These are phyloP conservation scores for Kluyveromyces nonfermentans DNA, from an alignment of 805 yeast species.

Conservation along the genomic window DNA sequence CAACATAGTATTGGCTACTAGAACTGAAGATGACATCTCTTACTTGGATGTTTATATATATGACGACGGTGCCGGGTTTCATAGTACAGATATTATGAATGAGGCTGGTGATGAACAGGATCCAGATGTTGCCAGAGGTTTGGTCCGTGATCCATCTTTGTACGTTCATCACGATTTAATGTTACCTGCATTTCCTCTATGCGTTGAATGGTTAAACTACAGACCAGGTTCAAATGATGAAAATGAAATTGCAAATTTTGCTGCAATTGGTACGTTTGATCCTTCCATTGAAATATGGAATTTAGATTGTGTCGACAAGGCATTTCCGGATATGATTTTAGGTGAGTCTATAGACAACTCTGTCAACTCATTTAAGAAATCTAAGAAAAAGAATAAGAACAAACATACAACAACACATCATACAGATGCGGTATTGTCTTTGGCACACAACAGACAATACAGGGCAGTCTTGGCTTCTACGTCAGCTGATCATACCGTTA, in stretches of 20 bases:
- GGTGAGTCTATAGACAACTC: conserved; percentile 59
- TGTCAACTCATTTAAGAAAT: conserved; percentile 26
- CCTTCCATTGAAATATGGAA: conserved; percentile 98
- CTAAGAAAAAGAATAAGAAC: conserved; percentile 39
- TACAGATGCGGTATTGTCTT: conserved; percentile 85
- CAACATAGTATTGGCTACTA: conserved; percentile 78
- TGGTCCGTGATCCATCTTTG: conserved; percentile 61
- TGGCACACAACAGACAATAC: conserved; percentile 72
- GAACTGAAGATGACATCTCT: conserved; percentile 94
- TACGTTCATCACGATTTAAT: conserved; percentile 95
- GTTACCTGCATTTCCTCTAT: conserved; percentile 94
- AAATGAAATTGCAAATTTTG: conserved; percentile 70
- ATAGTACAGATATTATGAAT: conserved; percentile 53
- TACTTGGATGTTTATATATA: conserved; percentile 88
- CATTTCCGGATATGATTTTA: conserved; percentile 86
- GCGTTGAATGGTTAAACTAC: conserved; percentile 90
- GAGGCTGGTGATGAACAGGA: conserved; percentile 56
- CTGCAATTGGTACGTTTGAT: conserved; percentile 94
- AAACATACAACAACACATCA: conserved; percentile 66
- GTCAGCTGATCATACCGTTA: conserved; percentile 90
- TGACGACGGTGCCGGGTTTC: conserved; percentile 88
- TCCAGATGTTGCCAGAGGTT: conserved; percentile 66
- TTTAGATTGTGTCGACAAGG: conserved; percentile 82
- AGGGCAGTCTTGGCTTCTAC: conserved; percentile 86
- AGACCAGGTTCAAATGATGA: conserved; percentile 45